Conservation (phyloP, 495 filamentous ascomycete genomes). For the Filosporella fistucella region DNA sequence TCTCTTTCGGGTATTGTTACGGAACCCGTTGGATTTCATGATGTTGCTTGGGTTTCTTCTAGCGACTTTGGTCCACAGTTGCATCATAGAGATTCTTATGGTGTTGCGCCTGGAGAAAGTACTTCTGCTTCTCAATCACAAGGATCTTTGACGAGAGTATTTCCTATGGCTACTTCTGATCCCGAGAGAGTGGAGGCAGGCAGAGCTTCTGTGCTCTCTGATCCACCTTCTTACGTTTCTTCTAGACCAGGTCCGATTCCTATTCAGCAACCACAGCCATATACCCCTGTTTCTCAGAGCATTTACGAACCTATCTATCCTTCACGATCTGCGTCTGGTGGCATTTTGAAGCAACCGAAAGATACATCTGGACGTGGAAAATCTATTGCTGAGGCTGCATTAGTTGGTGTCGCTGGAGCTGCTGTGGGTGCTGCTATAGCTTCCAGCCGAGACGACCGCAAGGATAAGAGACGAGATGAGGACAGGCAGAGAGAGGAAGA, state of each 20-base stretch:
- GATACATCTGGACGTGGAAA: slow-evolving; percentile 28
- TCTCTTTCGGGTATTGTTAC: slow-evolving; percentile 45
- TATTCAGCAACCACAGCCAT: slow-evolving; percentile 53
- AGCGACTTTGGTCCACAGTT: slow-evolving; percentile 22
- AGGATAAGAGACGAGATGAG: slow-evolving; percentile 18
- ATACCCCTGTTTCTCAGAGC: slow-evolving; percentile 49
- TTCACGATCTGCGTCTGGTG: slow-evolving; percentile 24
- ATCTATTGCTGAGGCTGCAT: slow-evolving; percentile 39
- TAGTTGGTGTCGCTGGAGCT: slow-evolving; percentile 44
- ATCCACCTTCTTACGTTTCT: slow-evolving; percentile 6
- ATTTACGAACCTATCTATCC: slow-evolving; percentile 42
- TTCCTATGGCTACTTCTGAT: slow-evolving; percentile 58
- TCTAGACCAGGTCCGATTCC: slow-evolving; percentile 43
- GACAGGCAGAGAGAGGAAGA: slow-evolving; percentile 6
- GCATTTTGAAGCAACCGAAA: slow-evolving; percentile 20
- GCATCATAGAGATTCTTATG: background rate
- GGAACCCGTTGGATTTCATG: slow-evolving; percentile 45
- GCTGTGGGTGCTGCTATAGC: slow-evolving; percentile 37
- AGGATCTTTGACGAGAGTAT: slow-evolving; percentile 30
- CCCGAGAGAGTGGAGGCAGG: slow-evolving; percentile 52
- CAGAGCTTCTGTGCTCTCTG: slow-evolving; percentile 37
- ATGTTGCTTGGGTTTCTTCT: slow-evolving; percentile 18
- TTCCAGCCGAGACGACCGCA: slow-evolving; percentile 34
- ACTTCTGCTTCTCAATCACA: slow-evolving; percentile 28
- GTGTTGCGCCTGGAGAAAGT: slow-evolving; percentile 15